Percentiles rank a stretch among this genome's conserved stretches.
These are phyloP conservation scores for Calocybe gangraenosa DNA, from an alignment of 768 basidiomycete genomes.

Conservation along the genomic window DNA sequence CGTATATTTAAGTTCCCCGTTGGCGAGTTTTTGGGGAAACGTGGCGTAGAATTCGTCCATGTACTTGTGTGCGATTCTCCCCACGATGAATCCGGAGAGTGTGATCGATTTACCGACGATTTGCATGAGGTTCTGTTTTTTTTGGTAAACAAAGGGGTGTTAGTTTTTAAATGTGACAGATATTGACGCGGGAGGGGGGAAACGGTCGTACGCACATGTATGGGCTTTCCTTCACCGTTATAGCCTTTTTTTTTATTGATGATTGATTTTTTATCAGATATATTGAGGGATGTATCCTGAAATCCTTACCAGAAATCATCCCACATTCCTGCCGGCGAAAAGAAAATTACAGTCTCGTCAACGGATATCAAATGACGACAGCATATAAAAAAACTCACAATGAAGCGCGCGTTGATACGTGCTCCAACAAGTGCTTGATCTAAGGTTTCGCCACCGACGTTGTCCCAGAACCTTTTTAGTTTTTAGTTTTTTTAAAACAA, in stretches of 20 bases:
- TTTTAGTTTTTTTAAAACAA: too few species aligned
- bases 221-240: conserved; percentile 24
- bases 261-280: neutral
- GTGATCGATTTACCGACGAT: conserved; percentile 39
- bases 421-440: conserved; percentile 51
- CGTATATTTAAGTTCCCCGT: conserved; percentile 41
- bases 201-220: conserved; percentile 19
- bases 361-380: neutral
- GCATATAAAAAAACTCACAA: conserved; percentile 29
- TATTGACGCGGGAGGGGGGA: too few species aligned
- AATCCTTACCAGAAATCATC: conserved; percentile 28
- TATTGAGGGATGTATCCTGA: neutral
- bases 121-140: conserved; percentile 34
- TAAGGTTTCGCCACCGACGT: conserved; percentile 56
- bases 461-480: conserved; percentile 44
- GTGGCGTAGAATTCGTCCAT: conserved; percentile 35
- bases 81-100: conserved; percentile 34
- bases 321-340: conserved; percentile 40
- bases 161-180: neutral
- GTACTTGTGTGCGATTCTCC: conserved; percentile 29
- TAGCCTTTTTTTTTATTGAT: too few species aligned
- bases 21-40: conserved; percentile 36
- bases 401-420: conserved; percentile 41
- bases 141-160: too few species aligned
- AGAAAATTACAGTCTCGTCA: neutral